phyloP scores from a whole-genome alignment of 192 early-diverging fungal genomes.

The Coemansia sp. region DNA sequence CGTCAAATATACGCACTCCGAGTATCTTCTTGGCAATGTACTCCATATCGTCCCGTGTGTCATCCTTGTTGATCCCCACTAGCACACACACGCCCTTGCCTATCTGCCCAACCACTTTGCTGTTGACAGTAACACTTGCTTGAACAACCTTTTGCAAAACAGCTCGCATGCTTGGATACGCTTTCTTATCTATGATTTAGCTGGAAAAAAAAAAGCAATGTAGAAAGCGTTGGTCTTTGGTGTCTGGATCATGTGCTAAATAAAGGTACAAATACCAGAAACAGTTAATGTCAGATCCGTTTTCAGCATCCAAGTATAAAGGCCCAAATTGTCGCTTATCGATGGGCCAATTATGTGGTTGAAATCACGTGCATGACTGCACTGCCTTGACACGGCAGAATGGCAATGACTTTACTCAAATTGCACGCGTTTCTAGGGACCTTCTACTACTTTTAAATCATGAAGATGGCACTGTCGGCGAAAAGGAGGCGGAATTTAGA shows the following conservation, averaged over 20 bases:
- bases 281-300: background rate
- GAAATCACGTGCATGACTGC: background rate
- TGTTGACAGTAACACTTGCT: constrained; percentile 74
- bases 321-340: background rate
- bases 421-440: too few species aligned
- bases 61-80: constrained; percentile 67
- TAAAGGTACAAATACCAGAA: too few species aligned
- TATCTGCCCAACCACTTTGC: constrained; percentile 74
- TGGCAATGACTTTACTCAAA: too few species aligned
- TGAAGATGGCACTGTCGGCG: too few species aligned
- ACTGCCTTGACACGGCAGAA: background rate
- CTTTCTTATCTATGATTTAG: background rate
- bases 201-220: background rate
- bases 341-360: background rate
- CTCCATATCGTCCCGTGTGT: constrained; percentile 75
- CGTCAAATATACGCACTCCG: constrained; percentile 75
- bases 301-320: background rate
- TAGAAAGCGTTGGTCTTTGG: too few species aligned
- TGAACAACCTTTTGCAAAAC: constrained; percentile 63
- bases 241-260: too few species aligned
- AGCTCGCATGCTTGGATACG: constrained; percentile 63
- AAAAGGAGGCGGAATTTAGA: too few species aligned
- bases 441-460: too few species aligned
- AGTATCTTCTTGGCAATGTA: constrained; percentile 86
- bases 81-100: constrained; percentile 76